Conservation (phyloP, 352 stramenopile species). For the Phytophthora sojae region DNA sequence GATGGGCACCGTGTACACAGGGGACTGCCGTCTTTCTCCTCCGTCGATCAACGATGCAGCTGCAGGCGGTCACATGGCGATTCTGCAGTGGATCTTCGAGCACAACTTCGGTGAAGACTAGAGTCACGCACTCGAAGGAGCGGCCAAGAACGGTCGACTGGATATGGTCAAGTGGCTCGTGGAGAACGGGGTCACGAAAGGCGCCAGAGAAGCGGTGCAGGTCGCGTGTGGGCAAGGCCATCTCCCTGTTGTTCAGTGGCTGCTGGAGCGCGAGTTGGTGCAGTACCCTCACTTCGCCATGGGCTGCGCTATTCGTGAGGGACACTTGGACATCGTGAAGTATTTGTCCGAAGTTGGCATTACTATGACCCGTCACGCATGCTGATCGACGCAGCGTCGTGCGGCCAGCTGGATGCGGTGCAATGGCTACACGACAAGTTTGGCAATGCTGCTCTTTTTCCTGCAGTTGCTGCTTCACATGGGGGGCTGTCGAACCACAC, state of each 20-base stretch:
- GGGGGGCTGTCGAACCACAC: background rate
- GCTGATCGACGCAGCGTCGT: background rate
- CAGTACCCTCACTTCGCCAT: conserved; percentile 23
- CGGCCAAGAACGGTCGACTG: conserved; percentile 16
- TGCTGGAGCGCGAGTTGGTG: conserved; percentile 6
- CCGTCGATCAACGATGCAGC: conserved; percentile 20
- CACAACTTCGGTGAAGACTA: background rate
- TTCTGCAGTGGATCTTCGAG: conserved; percentile 20
- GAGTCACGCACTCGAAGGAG: conserved; percentile 6
- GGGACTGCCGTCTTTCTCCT: background rate
- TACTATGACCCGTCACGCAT: background rate
- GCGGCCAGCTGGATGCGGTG: background rate
- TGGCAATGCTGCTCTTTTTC: background rate
- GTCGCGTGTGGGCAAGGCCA: conserved; percentile 11
- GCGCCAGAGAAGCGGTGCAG: conserved; percentile 6
- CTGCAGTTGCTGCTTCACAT: background rate
- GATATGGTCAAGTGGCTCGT: conserved; percentile 23
- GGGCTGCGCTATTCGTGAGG: conserved; percentile 7
- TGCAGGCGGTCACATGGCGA: conserved; percentile 17
- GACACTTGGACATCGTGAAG: conserved; percentile 20
- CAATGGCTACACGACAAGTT: background rate
- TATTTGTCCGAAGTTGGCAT: conserved; percentile 10
- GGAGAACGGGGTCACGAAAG: conserved; percentile 8
- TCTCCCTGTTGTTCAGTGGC: conserved; percentile 9
- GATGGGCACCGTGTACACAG: conserved; percentile 13